Percentiles rank a stretch among this genome's conserved stretches.
phyloP scores from a whole-genome alignment of 306 rosid genomes.

The Cucumis sativus region DNA sequence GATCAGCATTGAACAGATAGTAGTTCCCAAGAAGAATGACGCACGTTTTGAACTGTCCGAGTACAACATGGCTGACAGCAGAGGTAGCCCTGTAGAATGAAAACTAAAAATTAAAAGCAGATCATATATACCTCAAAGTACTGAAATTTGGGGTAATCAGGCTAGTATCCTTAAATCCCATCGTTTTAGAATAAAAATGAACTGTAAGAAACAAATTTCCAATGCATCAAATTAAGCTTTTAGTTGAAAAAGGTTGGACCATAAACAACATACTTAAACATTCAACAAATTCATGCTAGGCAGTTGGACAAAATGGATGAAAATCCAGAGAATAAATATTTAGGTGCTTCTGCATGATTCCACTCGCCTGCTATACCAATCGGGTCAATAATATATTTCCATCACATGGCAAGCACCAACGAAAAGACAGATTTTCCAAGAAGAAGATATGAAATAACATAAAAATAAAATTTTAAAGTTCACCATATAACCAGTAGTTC shows the following conservation, averaged over 20 bases:
- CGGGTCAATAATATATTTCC: not conserved
- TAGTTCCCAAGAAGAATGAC: constrained; percentile 81
- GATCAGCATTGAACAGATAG: constrained; percentile 71
- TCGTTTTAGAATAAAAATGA: not conserved
- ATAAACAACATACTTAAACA: not conserved
- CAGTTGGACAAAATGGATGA: not conserved
- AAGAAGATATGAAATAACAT: not conserved
- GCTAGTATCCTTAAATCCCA: not conserved
- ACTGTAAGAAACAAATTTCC: not conserved
- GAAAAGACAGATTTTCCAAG: not conserved
- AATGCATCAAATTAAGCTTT: not conserved
- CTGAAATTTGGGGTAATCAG: not conserved
- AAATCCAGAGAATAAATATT: not conserved
- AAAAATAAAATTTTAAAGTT: not conserved
- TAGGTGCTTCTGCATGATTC: not conserved
- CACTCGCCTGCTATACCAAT: not conserved
- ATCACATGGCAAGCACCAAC: not conserved
- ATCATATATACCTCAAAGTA: constrained; percentile 3
- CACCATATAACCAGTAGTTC: not conserved
- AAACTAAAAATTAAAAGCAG: not conserved
- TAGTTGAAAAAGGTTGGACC: not conserved
- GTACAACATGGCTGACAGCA: constrained; percentile 82
- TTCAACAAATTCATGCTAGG: not conserved
- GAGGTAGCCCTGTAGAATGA: constrained; percentile 72
- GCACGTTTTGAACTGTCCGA: constrained; percentile 95